Conservation (phyloP, 2,329 filamentous ascomycete species). For the Westerdykella ornata region DNA sequence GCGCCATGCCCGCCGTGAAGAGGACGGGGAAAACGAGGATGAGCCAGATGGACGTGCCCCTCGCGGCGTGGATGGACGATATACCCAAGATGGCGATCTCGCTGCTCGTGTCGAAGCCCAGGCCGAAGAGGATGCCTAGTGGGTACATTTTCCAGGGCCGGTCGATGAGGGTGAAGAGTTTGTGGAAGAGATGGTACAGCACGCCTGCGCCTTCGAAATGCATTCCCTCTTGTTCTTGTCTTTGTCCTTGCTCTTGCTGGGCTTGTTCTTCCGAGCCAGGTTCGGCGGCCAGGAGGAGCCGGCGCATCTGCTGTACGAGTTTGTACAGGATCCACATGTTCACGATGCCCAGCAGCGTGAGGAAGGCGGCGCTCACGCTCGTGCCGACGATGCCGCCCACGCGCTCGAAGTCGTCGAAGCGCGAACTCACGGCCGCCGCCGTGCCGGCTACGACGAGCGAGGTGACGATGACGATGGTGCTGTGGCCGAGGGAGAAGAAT, state of each 20-base stretch:
- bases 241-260: too few species aligned
- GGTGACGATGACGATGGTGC: conserved; percentile 84
- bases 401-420: conserved; percentile 71
- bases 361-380: conserved; percentile 73
- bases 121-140: conserved; percentile 73
- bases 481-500: conserved; percentile 90
- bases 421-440: conserved; percentile 70
- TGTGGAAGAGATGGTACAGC: conserved; percentile 63
- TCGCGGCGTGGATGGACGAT: conserved; percentile 74
- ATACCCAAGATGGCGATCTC: conserved; percentile 91
- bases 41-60: conserved; percentile 86
- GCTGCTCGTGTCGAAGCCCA: conserved; percentile 92
- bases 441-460: conserved; percentile 90
- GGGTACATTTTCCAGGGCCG: conserved; percentile 94
- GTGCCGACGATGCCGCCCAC: conserved; percentile 88
- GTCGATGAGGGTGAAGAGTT: conserved; percentile 67
- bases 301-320: conserved; percentile 61
- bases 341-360: conserved; percentile 73
- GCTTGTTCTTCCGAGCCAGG: conserved; percentile 40
- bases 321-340: conserved; percentile 82
- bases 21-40: conserved; percentile 86
- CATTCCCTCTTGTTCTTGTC: conserved; percentile 48
- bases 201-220: conserved; percentile 72
- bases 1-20: conserved; percentile 93
- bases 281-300: conserved; percentile 50